Conservation (phyloP, 2,329 filamentous ascomycete species). For the Ophiocordyceps camponoti-leonardi region DNA sequence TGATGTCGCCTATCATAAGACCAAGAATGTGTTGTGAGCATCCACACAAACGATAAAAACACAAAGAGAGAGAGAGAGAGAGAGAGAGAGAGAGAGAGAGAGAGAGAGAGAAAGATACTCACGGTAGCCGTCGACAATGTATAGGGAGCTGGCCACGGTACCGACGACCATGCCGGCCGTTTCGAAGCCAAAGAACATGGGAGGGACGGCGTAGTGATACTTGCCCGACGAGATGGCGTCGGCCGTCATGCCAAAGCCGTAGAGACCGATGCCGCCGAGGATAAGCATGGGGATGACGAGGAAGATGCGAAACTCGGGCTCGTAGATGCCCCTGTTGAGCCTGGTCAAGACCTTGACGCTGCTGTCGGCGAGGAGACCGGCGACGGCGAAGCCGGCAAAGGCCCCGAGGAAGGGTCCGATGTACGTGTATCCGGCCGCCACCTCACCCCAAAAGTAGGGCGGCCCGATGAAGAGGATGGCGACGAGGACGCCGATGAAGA, state of each 20-base stretch:
- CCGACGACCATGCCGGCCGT: constrained; percentile 87
- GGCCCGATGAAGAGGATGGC: constrained; percentile 69
- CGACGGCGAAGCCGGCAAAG: constrained; percentile 57
- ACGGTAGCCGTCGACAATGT: constrained; percentile 88
- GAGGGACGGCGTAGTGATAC: constrained; percentile 57
- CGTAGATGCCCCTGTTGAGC: constrained; percentile 65
- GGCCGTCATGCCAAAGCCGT: constrained; percentile 66
- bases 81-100: too few relatives aligned
- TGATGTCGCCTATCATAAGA: constrained; percentile 45
- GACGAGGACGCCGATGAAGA: constrained; percentile 74
- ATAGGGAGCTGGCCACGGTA: constrained; percentile 68
- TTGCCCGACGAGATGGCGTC: constrained; percentile 32
- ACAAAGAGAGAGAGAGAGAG: neutral
- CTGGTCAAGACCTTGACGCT: constrained; percentile 53
- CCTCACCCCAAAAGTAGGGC: constrained; percentile 66
- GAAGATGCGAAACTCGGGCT: constrained; percentile 78
- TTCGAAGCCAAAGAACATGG: constrained; percentile 70
- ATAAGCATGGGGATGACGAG: constrained; percentile 71
- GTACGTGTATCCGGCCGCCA: constrained; percentile 74
- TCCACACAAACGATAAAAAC: too few relatives aligned
- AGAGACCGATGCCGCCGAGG: constrained; percentile 61
- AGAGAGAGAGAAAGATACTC: too few relatives aligned
- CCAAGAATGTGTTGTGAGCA: neutral
- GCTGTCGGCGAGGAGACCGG: constrained; percentile 57
- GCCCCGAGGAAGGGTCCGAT: constrained; percentile 74